Percentiles rank a stretch among this genome's conserved stretches.
These are phyloP conservation scores for Penicillium sp. DNA, from an alignment of 2,329 filamentous ascomycete genomes.

Conservation along the genomic window DNA sequence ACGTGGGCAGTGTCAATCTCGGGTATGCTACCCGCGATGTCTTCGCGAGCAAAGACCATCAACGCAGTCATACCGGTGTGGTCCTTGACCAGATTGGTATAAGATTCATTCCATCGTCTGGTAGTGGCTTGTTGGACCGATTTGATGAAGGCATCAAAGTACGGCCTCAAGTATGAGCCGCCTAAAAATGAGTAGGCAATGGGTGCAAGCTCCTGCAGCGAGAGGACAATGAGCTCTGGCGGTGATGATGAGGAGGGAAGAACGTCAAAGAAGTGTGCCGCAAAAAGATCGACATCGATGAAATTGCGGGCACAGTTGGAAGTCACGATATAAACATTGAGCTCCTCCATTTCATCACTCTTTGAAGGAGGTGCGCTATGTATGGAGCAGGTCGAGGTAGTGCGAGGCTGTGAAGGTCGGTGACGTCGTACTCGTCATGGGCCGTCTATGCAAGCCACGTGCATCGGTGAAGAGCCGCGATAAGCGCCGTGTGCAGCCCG, in stretches of 20 bases:
- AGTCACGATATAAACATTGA: slow-evolving; percentile 73
- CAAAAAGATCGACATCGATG: slow-evolving; percentile 65
- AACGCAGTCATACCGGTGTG: slow-evolving; percentile 88
- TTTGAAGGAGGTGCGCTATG: slow-evolving; percentile 7
- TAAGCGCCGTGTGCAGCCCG: background rate
- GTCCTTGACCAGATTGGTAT: slow-evolving; percentile 63
- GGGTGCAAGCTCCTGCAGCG: slow-evolving; percentile 83
- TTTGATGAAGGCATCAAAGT: slow-evolving; percentile 64
- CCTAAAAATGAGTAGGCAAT: slow-evolving; percentile 80
- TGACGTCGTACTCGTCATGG: slow-evolving; percentile 13
- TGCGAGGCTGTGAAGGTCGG: slow-evolving; percentile 1
- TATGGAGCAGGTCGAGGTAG: background rate
- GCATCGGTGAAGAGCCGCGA: slow-evolving; percentile 6
- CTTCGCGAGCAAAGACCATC: slow-evolving; percentile 70
- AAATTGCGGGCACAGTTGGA: slow-evolving; percentile 79
- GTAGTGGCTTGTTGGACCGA: slow-evolving; percentile 65
- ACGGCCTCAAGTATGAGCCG: slow-evolving; percentile 68
- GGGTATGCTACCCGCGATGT: slow-evolving; percentile 52
- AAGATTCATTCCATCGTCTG: slow-evolving; percentile 45
- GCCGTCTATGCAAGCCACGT: slow-evolving; percentile 3
- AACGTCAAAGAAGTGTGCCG: slow-evolving; percentile 59
- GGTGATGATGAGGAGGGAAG: slow-evolving; percentile 47
- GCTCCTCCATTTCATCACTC: slow-evolving; percentile 35
- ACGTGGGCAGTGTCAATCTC: slow-evolving; percentile 72
- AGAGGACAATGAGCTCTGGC: slow-evolving; percentile 59